Evolutionary conservation across 176 grass and related monocot species (phyloP), one percentile per base, ranked within the genome.

Genomic region (Eremochloa ophiuroides): DNA sequence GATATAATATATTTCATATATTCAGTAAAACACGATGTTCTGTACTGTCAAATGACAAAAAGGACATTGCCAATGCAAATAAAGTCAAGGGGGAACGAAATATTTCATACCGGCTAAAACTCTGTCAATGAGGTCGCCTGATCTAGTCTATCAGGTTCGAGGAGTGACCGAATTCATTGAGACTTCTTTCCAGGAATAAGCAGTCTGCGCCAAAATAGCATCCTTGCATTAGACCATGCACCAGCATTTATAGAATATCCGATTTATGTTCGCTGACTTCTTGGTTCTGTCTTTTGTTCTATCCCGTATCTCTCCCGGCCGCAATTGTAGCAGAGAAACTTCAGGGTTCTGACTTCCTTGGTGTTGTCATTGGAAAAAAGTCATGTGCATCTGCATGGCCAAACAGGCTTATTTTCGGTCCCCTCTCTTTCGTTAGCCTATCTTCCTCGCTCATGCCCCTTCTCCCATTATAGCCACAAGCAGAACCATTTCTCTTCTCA

Each of bases 171-270:
- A 37, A 60, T 44, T 33, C 66, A 15, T 62, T 17, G 29, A 78
- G 51, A 78, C 65, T 40, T 55, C 46, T 69, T 80, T 80, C 61
- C 75, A 75, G 81, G 84, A 88, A 88, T 84, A 80, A 79, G 16
- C 68, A 67, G 29, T 67, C 65, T 15, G 38, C 46, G 11, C 73
- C 50, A 90, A 66, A 82, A 90, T 90, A 86, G 83, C 79, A 90
- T 82, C 78, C 33, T 61, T 48, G 30, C 53, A 48, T 77, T 69
- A 33, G 40, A 31, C 39, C 75, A 80, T 80, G 78, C 64, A 80
- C 23, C 30, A 15, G 59, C 75, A 78, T 46, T 64, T 41, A 64
- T 20, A 64, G 58, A 27, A 44, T n/a, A 63, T 31, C 26, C 41
- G 43, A 55, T 80, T 53, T 33, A 10, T 51, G 22, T 17, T 31